Percentiles rank a stretch among this genome's conserved stretches.
These are phyloP conservation scores for Cicer judaicum DNA, from an alignment of 306 rosid genomes.

Conservation along the genomic window DNA sequence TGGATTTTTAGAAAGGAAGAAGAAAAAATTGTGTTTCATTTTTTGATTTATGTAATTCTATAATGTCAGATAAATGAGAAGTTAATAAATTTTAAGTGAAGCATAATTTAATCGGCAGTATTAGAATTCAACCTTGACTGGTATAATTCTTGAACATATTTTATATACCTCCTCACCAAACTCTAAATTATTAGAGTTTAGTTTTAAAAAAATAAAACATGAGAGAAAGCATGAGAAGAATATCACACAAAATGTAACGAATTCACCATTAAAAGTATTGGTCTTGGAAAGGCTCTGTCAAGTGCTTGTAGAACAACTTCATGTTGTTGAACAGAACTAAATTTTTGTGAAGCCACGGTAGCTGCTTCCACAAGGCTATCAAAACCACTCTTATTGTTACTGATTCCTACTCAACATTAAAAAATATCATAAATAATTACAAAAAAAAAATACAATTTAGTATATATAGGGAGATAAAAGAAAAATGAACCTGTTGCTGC, in stretches of 20 bases:
- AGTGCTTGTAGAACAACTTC: slow-evolving; percentile 63
- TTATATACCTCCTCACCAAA: too few relatives aligned
- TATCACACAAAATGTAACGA: neutral
- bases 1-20: too few relatives aligned
- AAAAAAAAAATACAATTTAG: neutral
- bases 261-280: slow-evolving; percentile 66
- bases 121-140: too few relatives aligned
- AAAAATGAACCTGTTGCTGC: slow-evolving; percentile 61
- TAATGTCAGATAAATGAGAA: too few relatives aligned
- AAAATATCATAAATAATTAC: neutral
- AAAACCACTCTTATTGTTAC: slow-evolving; percentile 67
- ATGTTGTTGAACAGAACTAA: slow-evolving; percentile 55
- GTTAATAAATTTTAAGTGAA: too few relatives aligned
- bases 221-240: neutral
- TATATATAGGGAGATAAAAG: neutral
- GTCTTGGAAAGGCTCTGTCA: slow-evolving; percentile 70
- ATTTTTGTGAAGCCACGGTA: slow-evolving; percentile 51
- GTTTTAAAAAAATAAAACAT: neutral
- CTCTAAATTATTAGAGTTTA: too few relatives aligned
- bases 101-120: too few relatives aligned
- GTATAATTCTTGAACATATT: too few relatives aligned
- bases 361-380: slow-evolving; percentile 82
- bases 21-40: too few relatives aligned
- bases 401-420: slow-evolving; percentile 59
- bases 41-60: too few relatives aligned